Base-by-base conservation (phyloP, 306 rosid genomes). In the Vigna trinervia region DNA sequence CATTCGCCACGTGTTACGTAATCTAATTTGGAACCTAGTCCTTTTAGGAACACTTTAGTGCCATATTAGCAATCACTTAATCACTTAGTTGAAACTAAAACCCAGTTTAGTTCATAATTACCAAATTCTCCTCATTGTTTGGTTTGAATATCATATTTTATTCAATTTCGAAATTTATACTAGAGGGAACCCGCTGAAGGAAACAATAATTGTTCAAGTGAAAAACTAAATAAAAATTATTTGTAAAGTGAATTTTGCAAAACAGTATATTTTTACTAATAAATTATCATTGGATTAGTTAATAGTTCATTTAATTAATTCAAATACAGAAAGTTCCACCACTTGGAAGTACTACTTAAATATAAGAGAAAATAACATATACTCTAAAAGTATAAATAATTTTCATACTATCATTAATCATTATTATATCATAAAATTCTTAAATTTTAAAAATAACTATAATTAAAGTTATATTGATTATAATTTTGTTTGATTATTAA, bases 1-100 rank as follows among this genome's bases (percentile, higher is more conserved):
- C 74, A 76, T 75, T 75, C 46, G 89, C 90, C 90, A 89, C 77
- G 83, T 82, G 86, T 84, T 82, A 85, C 88, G 79, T 77, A 75
- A 78, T 82, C 74, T 52, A 77, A 60, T 88, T 83, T 82, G 85
- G 74, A 57, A 65, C 45, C 80, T 83, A 59, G 2, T 47, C 73
- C 70, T 56, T 41, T 69, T 23, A 14, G 6, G 30, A 2, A 43
- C 60, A 63, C 34, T 65, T 69, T 60, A 48, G 2, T 46, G 34
- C 72, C 15, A 70, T 13, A 3, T 54, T 53, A 12, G 1, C 47
- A 4, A 12, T 45, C 12, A 11, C 1, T 43, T 54, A 39, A 12
- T 45, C 12, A 11, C 1, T 43, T 54, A 39, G 66, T 62, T 41
- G 12, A 60, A 63, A 80, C 56, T 74, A 52, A 71, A 83, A 11